These are phyloP conservation scores for Candolleomyces efflorescens DNA, from an alignment of 768 basidiomycete genomes.

Conservation along the genomic window DNA sequence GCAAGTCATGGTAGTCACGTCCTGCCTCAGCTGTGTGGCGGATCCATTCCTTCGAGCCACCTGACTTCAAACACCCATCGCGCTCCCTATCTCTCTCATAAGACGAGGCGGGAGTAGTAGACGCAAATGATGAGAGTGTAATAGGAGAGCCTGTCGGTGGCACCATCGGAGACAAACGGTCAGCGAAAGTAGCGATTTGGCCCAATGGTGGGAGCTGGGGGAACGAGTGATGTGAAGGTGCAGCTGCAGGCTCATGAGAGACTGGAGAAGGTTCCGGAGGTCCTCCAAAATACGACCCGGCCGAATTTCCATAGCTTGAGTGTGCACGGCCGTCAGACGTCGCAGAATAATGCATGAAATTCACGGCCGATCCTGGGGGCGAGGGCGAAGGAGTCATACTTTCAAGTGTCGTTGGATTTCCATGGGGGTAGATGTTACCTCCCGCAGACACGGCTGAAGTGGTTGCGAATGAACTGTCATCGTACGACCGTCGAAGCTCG, in stretches of 20 bases:
- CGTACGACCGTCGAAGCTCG: slow-evolving; percentile 44
- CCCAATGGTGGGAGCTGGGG: slow-evolving; percentile 26
- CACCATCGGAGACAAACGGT: slow-evolving; percentile 21
- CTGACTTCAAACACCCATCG: slow-evolving; percentile 25
- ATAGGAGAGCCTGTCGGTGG: slow-evolving; percentile 32
- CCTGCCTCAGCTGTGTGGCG: no score
- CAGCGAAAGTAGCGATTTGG: slow-evolving; percentile 26
- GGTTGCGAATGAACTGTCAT: slow-evolving; percentile 37
- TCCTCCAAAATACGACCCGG: slow-evolving; percentile 43
- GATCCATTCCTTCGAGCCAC: no score
- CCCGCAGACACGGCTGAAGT: slow-evolving; percentile 50
- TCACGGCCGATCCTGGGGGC: slow-evolving; percentile 52
- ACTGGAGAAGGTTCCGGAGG: slow-evolving; percentile 47
- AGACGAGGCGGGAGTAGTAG: slow-evolving; percentile 37
- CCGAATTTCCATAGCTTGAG: slow-evolving; percentile 26
- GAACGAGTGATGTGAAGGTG: slow-evolving; percentile 17
- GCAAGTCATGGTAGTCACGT: slow-evolving; percentile 27
- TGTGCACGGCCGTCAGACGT: slow-evolving; percentile 26
- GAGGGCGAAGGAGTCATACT: slow-evolving; percentile 59
- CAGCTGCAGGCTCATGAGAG: slow-evolving; percentile 9
- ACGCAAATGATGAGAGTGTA: slow-evolving; percentile 34
- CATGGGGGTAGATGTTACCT: slow-evolving; percentile 50
- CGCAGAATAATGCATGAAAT: slow-evolving; percentile 56
- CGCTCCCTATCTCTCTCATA: slow-evolving; percentile 57
- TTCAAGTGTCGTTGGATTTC: slow-evolving; percentile 33